phyloP scores from a whole-genome alignment of 345 rosid genomes.

The Acer yangbiense region DNA sequence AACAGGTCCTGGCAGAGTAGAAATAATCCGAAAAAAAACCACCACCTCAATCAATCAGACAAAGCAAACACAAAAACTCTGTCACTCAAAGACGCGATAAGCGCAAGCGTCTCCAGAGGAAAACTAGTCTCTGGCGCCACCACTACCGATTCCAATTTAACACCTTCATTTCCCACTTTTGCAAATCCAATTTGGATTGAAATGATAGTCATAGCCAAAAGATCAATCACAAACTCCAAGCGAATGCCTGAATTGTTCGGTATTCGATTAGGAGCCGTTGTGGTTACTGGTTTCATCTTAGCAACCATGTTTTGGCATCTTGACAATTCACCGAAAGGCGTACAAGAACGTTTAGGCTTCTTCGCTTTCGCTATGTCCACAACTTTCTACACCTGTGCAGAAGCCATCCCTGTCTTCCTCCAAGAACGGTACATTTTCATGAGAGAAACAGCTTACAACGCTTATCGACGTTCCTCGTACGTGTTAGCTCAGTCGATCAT shows the following conservation, averaged over 20 bases:
- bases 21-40: conserved; percentile 19
- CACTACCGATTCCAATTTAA: conserved; percentile 32
- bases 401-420: conserved; percentile 87
- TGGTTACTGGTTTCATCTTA: conserved; percentile 80
- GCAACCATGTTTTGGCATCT: conserved; percentile 84
- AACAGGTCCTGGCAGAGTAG: conserved; percentile 60
- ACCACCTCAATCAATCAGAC: conserved; percentile 18
- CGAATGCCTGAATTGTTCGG: conserved; percentile 85
- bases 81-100: conserved; percentile 78
- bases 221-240: conserved; percentile 67
- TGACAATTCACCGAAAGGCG: conserved; percentile 82
- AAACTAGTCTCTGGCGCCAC: conserved; percentile 82
- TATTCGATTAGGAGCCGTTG: conserved; percentile 73
- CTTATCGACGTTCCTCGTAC: conserved; percentile 86
- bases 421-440: conserved; percentile 94
- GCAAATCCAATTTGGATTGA: conserved; percentile 90
- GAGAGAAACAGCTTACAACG: conserved; percentile 95
- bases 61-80: conserved; percentile 2
- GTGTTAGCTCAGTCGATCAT: conserved; percentile 80
- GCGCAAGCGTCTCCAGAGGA: conserved; percentile 74
- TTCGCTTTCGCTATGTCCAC: conserved; percentile 96
- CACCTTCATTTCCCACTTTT: conserved; percentile 62
- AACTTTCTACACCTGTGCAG: conserved; percentile 94
- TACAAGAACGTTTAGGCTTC: conserved; percentile 83
- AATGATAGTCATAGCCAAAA: conserved; percentile 68